Conservation (phyloP, 2,329 filamentous ascomycete genomes). For the Cladophialophora carrionii region DNA sequence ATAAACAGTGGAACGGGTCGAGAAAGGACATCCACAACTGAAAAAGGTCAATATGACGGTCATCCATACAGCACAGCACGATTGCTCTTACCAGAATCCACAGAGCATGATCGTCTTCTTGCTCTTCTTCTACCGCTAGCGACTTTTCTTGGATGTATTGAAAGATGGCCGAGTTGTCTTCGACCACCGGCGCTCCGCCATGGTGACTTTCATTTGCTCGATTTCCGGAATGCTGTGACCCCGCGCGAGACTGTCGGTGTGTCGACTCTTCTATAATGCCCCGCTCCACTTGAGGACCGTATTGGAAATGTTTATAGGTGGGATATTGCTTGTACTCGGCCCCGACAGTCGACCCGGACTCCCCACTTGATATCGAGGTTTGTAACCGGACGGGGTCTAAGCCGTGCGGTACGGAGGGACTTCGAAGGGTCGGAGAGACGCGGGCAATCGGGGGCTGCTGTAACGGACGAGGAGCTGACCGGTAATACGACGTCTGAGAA, state of each 20-base stretch:
- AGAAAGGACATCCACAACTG: constrained; percentile 46
- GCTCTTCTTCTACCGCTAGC: constrained; percentile 40
- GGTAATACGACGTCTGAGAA: constrained; percentile 19
- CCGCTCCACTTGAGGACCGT: constrained; percentile 25
- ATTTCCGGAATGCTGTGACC: constrained; percentile 20
- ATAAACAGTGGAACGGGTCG: constrained; percentile 58
- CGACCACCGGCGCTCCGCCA: constrained; percentile 25
- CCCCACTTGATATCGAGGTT: constrained; percentile 35
- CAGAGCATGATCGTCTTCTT: constrained; percentile 47
- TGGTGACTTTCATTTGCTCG: constrained; percentile 15
- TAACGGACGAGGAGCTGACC: constrained; percentile 3
- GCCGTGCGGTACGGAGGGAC: constrained; percentile 8
- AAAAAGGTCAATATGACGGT: not conserved
- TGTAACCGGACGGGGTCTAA: constrained; percentile 29
- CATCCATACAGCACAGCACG: not conserved
- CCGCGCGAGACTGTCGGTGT: constrained; percentile 19
- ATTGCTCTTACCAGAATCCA: constrained; percentile 46
- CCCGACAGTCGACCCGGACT: constrained; percentile 32
- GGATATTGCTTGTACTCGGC: constrained; percentile 32
- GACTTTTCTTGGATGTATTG: constrained; percentile 33
- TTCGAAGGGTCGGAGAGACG: constrained; percentile 23
- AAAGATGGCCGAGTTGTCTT: constrained; percentile 33
- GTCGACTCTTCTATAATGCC: constrained; percentile 18
- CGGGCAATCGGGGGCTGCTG: constrained; percentile 22
- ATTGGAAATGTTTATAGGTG: constrained; percentile 28